Base-by-base conservation (phyloP, 179 eudicot genomes). In the Beta lomatogona region DNA sequence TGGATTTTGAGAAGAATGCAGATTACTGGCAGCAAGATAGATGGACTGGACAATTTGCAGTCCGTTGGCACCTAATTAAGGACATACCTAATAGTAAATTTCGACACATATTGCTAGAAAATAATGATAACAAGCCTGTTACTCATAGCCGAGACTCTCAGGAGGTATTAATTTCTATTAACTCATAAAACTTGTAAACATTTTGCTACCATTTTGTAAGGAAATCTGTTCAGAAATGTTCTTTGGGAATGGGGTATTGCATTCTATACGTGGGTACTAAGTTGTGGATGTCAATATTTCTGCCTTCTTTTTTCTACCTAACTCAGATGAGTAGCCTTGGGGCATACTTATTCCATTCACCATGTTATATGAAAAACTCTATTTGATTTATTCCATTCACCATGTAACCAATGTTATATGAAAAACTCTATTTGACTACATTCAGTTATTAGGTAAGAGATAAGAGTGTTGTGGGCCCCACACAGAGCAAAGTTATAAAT, bases 11-110 rank as follows among this genome's bases (percentile, higher is more conserved):
- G 83, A 89, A 90, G 60, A 89, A 89, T 90, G 98, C 96, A 67
- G 94, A 94, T 31, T 93, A 94, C 86, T 96, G 99, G 99, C 98
- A 94, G 85, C 99, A 94, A 88, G 99, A 94, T 86, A 91, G 98
- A 84, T 96, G 99, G 99, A 96, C 90, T 81, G 99, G 99, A n/a
- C 97, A 90, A 86, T 96, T 96, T 79, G 90, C 92, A 69, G 98
- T 96, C 48, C 85, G 84, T 59, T 96, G 99, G 99, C 97, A 89
- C 82, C 86, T 96, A 63, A 86, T 96, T 4, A 96, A 96, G 86
- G 99, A 96, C 89, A 92, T 96, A 18, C 98, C 97, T 9, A 96
- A 96, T 77, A 89, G 88, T 83, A 92, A 85, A 79, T 91, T 95
- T 79, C 92, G 96, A 67, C 99, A 94, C 88, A 92, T 96, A 77